These are phyloP conservation scores for Pichia cabralensis DNA, from an alignment of 805 yeast genomes.

Conservation along the genomic window DNA sequence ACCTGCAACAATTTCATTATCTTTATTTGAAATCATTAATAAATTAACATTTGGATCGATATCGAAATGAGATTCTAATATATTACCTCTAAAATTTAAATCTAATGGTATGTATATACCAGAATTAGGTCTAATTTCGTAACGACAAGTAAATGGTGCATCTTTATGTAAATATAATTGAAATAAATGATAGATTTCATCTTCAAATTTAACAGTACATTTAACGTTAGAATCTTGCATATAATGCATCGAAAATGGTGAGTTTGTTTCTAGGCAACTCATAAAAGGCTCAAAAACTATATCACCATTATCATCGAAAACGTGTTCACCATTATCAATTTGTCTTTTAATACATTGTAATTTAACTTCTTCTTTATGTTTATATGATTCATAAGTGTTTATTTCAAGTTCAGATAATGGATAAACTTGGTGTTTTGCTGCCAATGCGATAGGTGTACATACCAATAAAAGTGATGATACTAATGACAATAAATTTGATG, in stretches of 20 bases:
- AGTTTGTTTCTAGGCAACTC: constrained; percentile 52
- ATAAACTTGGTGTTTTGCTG: constrained; percentile 17
- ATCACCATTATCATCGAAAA: constrained; percentile 49
- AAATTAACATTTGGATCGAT: constrained; percentile 50
- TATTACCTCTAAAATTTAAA: constrained; percentile 55
- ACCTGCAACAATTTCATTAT: constrained; percentile 37
- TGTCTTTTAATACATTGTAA: constrained; percentile 57
- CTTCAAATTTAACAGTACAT: constrained; percentile 55
- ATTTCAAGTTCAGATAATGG: constrained; percentile 18
- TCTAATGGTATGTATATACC: constrained; percentile 48
- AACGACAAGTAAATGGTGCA: constrained; percentile 60
- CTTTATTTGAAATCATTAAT: constrained; percentile 28
- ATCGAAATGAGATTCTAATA: constrained; percentile 60
- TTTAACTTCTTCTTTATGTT: constrained; percentile 32
- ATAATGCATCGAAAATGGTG: constrained; percentile 46
- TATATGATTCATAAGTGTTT: constrained; percentile 12
- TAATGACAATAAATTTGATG: too few relatives aligned
- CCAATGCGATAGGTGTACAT: constrained; percentile 4
- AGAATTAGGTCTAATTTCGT: constrained; percentile 39
- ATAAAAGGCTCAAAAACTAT: constrained; percentile 54
- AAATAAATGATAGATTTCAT: constrained; percentile 60
- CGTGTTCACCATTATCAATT: constrained; percentile 70
- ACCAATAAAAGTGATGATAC: neutral
- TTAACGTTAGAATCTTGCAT: constrained; percentile 40
- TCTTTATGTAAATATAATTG: constrained; percentile 73